Percentiles rank a stretch among this genome's conserved stretches.
phyloP scores from a whole-genome alignment of 768 basidiomycete genomes.

The Hygrophorus pudorinus region DNA sequence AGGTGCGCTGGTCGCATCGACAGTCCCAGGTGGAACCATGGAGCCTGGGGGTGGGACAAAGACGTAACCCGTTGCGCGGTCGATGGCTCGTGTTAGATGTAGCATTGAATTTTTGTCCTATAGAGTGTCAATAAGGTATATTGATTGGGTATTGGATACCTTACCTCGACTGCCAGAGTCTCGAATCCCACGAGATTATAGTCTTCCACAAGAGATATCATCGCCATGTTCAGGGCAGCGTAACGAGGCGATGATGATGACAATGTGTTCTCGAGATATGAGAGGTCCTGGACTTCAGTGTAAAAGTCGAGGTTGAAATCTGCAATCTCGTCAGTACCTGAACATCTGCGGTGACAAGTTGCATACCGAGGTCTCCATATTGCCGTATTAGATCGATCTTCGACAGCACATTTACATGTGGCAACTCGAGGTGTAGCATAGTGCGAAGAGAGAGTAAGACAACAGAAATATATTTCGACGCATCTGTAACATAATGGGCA shows the following conservation, averaged over 20 bases:
- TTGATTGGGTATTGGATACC: neutral
- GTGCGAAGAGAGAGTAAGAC: conserved; percentile 86
- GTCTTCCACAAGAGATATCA: conserved; percentile 91
- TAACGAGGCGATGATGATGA: conserved; percentile 57
- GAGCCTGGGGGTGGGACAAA: conserved; percentile 52
- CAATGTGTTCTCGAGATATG: conserved; percentile 73
- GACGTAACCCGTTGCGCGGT: conserved; percentile 88
- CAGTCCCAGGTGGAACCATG: conserved; percentile 11
- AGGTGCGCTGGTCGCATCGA: conserved; percentile 19
- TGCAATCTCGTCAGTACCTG: conserved; percentile 18
- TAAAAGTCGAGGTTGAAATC: conserved; percentile 98
- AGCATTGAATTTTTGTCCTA: conserved; percentile 96
- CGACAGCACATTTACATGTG: conserved; percentile 93
- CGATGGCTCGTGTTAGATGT: conserved; percentile 71
- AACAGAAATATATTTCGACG: conserved; percentile 89
- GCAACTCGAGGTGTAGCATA: conserved; percentile 98
- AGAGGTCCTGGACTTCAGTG: conserved; percentile 94
- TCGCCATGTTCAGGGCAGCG: conserved; percentile 73
- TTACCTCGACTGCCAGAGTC: conserved; percentile 90
- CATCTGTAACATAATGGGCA: conserved; percentile 94
- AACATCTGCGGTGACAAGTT: neutral
- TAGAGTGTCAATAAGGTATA: neutral
- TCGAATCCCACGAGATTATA: conserved; percentile 91
- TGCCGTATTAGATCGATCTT: conserved; percentile 88
- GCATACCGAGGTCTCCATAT: conserved; percentile 84